phyloP scores from a whole-genome alignment of 2,329 filamentous ascomycete genomes.

The Microthyrium microscopicum region DNA sequence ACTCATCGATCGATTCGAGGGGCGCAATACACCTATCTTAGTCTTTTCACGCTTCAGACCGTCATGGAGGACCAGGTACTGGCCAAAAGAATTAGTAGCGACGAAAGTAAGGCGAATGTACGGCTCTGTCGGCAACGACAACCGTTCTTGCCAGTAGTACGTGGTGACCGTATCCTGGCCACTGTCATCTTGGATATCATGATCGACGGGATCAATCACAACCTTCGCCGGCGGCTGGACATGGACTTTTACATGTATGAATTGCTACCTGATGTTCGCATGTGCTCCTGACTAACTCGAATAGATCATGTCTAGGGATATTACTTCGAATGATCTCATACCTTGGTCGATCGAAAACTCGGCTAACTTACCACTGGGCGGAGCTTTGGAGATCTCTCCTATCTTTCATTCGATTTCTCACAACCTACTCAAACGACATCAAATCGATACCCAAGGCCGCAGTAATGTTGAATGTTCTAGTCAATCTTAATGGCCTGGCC shows the following conservation, averaged over 20 bases:
- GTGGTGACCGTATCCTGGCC: constrained; percentile 55
- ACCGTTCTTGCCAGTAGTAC: constrained; percentile 63
- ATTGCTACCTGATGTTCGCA: constrained; percentile 2
- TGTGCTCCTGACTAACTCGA: neutral
- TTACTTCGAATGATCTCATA: constrained; percentile 71
- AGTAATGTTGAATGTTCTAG: constrained; percentile 57
- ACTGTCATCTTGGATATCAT: constrained; percentile 70
- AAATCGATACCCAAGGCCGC: constrained; percentile 52
- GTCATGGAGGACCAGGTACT: constrained; percentile 71
- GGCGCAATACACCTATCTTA: constrained; percentile 69
- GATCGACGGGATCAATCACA: constrained; percentile 86
- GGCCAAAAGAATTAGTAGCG: constrained; percentile 69
- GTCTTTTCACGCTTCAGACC: constrained; percentile 69
- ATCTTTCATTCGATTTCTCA: constrained; percentile 76
- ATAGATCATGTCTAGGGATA: constrained; percentile 56
- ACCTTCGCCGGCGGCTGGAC: constrained; percentile 71
- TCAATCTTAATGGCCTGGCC: constrained; percentile 69
- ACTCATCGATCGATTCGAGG: constrained; percentile 68
- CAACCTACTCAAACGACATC: constrained; percentile 68
- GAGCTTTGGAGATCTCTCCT: constrained; percentile 85
- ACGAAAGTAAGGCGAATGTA: constrained; percentile 56
- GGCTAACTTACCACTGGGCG: constrained; percentile 82
- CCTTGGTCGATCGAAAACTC: constrained; percentile 64
- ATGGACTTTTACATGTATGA: constrained; percentile 58
- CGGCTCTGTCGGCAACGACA: constrained; percentile 79